phyloP scores from a whole-genome alignment of 768 basidiomycete genomes.

The Scleroderma bovista region DNA sequence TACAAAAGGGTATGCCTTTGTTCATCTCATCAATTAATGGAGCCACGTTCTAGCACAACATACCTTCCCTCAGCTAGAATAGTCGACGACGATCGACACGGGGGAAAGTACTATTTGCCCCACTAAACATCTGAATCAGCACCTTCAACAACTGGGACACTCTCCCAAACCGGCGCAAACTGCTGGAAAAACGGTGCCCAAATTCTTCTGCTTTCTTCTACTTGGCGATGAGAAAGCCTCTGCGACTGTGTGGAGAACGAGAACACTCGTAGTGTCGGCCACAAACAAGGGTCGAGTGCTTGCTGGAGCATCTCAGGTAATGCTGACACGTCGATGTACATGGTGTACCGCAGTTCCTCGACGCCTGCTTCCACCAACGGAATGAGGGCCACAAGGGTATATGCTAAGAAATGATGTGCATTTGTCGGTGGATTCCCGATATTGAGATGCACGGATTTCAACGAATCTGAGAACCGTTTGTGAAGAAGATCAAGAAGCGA shows the following conservation, averaged over 20 bases:
- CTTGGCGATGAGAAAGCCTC: background rate
- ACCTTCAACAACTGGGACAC: too few relatives aligned
- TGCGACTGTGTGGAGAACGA: background rate
- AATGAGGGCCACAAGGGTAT: background rate
- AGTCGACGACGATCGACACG: too few relatives aligned
- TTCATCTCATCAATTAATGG: too few relatives aligned
- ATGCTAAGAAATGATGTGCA: background rate
- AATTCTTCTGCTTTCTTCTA: background rate
- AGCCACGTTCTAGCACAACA: too few relatives aligned
- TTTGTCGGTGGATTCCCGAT: background rate
- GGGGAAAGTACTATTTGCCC: too few relatives aligned
- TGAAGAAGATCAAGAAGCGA: background rate
- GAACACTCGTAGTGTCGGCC: conserved; percentile 5
- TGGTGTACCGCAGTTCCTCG: background rate
- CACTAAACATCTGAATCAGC: too few relatives aligned
- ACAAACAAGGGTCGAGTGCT: conserved; percentile 3
- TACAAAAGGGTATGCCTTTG: too few relatives aligned
- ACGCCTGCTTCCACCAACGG: conserved; percentile 2
- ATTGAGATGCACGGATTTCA: conserved; percentile 5
- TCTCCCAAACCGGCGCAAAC: too few relatives aligned
- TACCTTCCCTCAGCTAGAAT: too few relatives aligned
- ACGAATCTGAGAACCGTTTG: background rate
- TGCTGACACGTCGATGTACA: background rate
- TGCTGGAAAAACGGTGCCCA: background rate
- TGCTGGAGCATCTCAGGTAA: background rate